phyloP scores from a whole-genome alignment of 2,329 filamentous ascomycete genomes.

The Talaromyces marneffei region DNA sequence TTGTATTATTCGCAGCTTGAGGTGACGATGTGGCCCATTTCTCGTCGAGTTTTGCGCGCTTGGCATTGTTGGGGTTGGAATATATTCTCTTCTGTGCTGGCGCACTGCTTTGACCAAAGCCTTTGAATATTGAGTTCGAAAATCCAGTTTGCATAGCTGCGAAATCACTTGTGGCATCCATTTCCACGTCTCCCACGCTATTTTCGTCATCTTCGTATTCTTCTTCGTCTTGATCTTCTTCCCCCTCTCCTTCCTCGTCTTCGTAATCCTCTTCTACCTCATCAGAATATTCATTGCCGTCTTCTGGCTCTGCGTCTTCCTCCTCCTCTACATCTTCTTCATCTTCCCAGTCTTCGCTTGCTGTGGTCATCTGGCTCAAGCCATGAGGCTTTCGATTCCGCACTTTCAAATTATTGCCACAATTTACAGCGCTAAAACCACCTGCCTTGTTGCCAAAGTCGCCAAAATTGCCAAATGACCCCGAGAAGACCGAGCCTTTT shows the following conservation, averaged over 20 bases:
- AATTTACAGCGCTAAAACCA: conserved; percentile 26
- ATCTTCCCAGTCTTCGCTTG: conserved; percentile 13
- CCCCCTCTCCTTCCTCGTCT: conserved; percentile 27
- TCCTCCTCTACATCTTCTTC: conserved; percentile 7
- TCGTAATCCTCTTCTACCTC: conserved; percentile 17
- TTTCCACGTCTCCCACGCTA: conserved; percentile 28
- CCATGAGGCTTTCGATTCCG: conserved; percentile 13
- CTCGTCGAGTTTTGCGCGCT: conserved; percentile 39
- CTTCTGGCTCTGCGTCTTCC: conserved; percentile 5
- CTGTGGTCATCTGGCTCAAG: conserved; percentile 15
- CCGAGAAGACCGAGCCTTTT: conserved; percentile 22
- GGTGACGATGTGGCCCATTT: conserved; percentile 32
- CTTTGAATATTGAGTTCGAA: conserved; percentile 29
- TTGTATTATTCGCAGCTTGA: conserved; percentile 27
- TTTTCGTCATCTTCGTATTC: conserved; percentile 26
- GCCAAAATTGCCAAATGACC: conserved; percentile 22
- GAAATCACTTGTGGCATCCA: conserved; percentile 18
- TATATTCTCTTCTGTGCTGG: conserved; percentile 32
- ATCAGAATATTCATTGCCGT: conserved; percentile 18
- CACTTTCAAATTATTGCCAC: conserved; percentile 15
- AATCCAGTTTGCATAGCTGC: conserved; percentile 23
- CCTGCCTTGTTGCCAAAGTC: conserved; percentile 19
- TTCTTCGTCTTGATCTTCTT: conserved; percentile 6
- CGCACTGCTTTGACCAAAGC: neutral
- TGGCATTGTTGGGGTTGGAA: conserved; percentile 38